Evolutionary conservation across 495 filamentous ascomycete genomes (phyloP), one percentile per base, ranked within the genome.

Genomic region (Podospora pseudocomata): DNA sequence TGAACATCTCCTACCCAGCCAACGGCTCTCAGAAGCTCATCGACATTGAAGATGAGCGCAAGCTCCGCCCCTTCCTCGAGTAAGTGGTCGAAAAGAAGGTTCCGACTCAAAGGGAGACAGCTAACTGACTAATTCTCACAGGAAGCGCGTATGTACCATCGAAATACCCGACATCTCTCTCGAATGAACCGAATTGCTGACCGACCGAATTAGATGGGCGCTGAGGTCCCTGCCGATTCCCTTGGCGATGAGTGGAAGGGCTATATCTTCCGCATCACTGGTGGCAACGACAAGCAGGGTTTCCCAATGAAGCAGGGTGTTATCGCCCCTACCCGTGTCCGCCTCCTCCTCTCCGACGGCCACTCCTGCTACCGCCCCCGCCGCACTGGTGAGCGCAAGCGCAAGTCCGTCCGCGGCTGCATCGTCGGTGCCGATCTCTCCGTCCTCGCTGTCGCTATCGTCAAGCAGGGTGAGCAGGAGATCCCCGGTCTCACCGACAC

Each of bases 271-370:
- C 91, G 89, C 80, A 97, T 99, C 85, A 99, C 95, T 77, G 95
- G 95, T 80, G 95, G 96, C 81, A 99, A 99, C 90, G 95, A 99
- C 91, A 99, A 99, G 91, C 95, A 99, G 86, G 95, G 95, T 85
- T 99, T 99, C 87, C 95, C 95, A 70, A 99, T 99, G 95, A 98
- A 98, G 91, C 95, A 99, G 89, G 95, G 95, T 84, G 93, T 95
- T 76, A 91, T 99, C 89, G 93, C 96, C 78, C 95, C 95, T 70
- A 97, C 92, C 81, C 93, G 95, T 91, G 96, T 97, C 83, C 90
- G 91, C 74, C 91, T 99, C 70, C 88, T 99, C 73, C 90, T 99
- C 80, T 82, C 89, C 81, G 92, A 93, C 49, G 95, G 96, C 78
- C 91, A 94, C 85, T 91, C 91, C 78, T 99, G 95, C 89, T 99